These are phyloP conservation scores for Zymoseptoria passerinii DNA, from an alignment of 2,329 filamentous ascomycete species.

Conservation along the genomic window DNA sequence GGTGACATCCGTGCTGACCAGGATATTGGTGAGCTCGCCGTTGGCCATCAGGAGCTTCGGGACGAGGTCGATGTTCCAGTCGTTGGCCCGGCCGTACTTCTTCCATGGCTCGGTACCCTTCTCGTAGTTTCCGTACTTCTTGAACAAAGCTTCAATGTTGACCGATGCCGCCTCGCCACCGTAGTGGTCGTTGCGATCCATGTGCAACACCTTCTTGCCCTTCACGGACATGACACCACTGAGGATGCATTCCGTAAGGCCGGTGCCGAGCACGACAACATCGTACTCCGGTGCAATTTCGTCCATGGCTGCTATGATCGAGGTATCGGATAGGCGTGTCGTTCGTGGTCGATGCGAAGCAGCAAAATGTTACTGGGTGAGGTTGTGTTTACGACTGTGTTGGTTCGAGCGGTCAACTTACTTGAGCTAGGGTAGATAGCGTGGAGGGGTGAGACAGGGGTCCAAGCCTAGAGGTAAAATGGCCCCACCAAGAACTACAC, in stretches of 20 bases:
- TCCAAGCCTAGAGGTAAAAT: neutral
- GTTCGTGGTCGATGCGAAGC: neutral
- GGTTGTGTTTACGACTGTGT: neutral
- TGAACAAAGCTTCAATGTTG: conserved; percentile 95
- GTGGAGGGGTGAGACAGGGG: neutral
- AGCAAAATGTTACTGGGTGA: neutral
- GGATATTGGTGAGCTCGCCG: conserved; percentile 95
- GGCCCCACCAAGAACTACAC: too few relatives aligned
- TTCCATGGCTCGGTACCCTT: conserved; percentile 88
- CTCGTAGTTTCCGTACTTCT: conserved; percentile 81
- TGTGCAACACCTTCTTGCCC: conserved; percentile 97
- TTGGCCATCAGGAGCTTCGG: conserved; percentile 99
- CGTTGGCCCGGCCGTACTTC: conserved; percentile 90
- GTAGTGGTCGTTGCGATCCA: conserved; percentile 97
- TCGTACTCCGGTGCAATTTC: conserved; percentile 98
- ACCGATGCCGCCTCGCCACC: conserved; percentile 95
- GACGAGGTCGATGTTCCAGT: conserved; percentile 99
- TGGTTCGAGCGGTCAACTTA: neutral
- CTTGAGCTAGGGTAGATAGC: neutral
- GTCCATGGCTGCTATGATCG: conserved; percentile 59
- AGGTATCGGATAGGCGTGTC: neutral
- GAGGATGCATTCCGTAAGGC: conserved; percentile 96
- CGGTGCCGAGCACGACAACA: conserved; percentile 95
- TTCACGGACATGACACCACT: conserved; percentile 97
- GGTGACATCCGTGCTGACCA: conserved; percentile 78